Evolutionary conservation across 305 asterid species (phyloP).

Genomic region (Solanum chacoense): DNA sequence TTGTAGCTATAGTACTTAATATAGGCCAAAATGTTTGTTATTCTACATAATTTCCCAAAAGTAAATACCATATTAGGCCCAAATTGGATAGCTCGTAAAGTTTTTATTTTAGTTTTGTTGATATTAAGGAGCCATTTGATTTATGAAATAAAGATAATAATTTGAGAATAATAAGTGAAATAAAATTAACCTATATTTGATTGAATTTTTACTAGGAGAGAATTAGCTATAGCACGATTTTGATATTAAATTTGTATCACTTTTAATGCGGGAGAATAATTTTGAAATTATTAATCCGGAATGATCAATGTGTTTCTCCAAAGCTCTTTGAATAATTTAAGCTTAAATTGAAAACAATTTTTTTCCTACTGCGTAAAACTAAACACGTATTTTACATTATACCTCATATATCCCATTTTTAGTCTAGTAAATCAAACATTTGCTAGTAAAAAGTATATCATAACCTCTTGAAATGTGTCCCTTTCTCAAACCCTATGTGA

Average conservation of each 20-base stretch:
- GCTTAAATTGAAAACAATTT: too few relatives aligned
- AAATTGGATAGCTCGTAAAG: neutral
- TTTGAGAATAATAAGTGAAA: neutral
- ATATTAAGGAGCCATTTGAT: neutral
- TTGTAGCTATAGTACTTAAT: too few relatives aligned
- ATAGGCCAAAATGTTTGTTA: too few relatives aligned
- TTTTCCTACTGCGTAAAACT: too few relatives aligned
- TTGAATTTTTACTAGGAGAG: neutral
- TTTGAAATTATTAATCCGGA: neutral
- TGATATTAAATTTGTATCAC: neutral
- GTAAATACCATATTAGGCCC: neutral
- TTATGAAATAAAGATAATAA: too few relatives aligned
- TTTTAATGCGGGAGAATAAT: neutral
- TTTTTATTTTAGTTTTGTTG: too few relatives aligned
- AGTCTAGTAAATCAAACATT: neutral
- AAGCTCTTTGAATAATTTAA: neutral
- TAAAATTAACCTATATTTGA: neutral
- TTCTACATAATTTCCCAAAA: too few relatives aligned
- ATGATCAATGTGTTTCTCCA: neutral
- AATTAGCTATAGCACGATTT: neutral
- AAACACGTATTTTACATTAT: neutral
- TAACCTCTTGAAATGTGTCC: too few relatives aligned
- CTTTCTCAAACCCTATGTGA: too few relatives aligned
- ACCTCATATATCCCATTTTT: neutral
- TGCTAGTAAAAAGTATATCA: neutral